Percentiles rank a stretch among this genome's conserved stretches.
Conservation (phyloP, 2,329 filamentous ascomycete genomes). For the Ceratocystis huliohia region DNA sequence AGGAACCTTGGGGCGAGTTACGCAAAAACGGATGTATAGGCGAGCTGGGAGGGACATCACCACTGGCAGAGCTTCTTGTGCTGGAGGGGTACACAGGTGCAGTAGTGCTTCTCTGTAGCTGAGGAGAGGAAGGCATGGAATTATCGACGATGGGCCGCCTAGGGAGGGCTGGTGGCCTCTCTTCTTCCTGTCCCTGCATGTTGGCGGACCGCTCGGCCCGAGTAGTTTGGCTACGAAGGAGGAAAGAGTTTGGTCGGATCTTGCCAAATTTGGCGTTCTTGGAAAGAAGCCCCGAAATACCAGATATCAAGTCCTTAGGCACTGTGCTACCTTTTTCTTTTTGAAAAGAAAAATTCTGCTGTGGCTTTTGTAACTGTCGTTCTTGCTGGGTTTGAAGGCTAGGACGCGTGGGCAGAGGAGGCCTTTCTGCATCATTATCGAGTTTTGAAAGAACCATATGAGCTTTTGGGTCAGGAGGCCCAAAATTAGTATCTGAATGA, state of each 20-base stretch:
- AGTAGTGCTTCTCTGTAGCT: constrained; percentile 18
- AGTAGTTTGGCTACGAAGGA: constrained; percentile 14
- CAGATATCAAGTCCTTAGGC: background rate
- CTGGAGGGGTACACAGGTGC: constrained; percentile 7
- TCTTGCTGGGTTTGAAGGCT: background rate
- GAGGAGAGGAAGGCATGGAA: background rate
- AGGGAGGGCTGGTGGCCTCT: constrained; percentile 9
- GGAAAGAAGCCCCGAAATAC: background rate
- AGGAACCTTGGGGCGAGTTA: background rate
- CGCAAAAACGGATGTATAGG: constrained; percentile 18
- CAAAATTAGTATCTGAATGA: constrained; percentile 12
- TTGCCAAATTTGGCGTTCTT: background rate
- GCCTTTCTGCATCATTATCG: background rate
- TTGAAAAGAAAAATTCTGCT: background rate
- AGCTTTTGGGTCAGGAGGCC: background rate
- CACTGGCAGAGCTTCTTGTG: background rate
- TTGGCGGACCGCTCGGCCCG: background rate
- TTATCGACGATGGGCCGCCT: constrained; percentile 17
- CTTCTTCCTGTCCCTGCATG: constrained; percentile 7
- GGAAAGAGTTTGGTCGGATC: background rate
- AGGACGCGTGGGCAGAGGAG: background rate
- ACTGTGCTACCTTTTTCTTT: background rate
- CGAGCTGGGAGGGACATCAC: background rate
- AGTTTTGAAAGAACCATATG: background rate
- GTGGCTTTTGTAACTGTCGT: background rate